Evolutionary conservation across 1,284 basidiomycete genomes (phyloP), one percentile per base, ranked within the genome.

Genomic region (Pascua guehoae): DNA sequence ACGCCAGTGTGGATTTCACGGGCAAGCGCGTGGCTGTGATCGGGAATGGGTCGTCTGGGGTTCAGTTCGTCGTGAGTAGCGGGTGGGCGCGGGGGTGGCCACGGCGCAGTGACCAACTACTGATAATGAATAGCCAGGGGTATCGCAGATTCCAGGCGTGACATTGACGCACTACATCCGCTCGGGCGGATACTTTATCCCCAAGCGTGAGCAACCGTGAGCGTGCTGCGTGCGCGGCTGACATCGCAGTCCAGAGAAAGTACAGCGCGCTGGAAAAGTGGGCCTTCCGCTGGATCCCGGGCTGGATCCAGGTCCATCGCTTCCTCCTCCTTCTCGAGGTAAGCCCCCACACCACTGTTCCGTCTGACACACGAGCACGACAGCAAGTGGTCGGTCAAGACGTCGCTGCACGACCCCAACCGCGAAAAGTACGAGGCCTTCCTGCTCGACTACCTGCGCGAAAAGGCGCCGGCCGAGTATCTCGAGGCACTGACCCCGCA

Each of bases 1-100:
- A 71, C 17, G 52, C 58, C 36, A 60, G 60, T 10, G 59, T 61
- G 3, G 32, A 49, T n/a, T 37, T 61, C 0, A 40, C 12, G 12
- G 52, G 52, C 10, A 51, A 40, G 32, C 53, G 47, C 8, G 37
- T 54, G 38, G 48, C 48, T 12, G 45, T 60, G 17, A 38, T 61
- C 37, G 52, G 59, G 32, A 48, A 45, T 49, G 55, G 48, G 38
- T 57, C 54, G 12, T 43, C 54, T 12, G 44, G 58, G 12, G 53
- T 51, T 51, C 51, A 52, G 44, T 48, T 60, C 11, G 16, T 61
- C 16, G 53, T 60, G 53, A 2, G 45, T 36, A 11, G 12, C 43
- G n/a, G n/a, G n/a, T n/a, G n/a, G n/a, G n/a, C n/a, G n/a, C n/a
- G n/a, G n/a, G n/a, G n/a, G n/a, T n/a, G n/a, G n/a, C n/a, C n/a